Evolutionary conservation across 1,284 basidiomycete genomes (phyloP).

Genomic region (Marasmius tenuissimus): DNA sequence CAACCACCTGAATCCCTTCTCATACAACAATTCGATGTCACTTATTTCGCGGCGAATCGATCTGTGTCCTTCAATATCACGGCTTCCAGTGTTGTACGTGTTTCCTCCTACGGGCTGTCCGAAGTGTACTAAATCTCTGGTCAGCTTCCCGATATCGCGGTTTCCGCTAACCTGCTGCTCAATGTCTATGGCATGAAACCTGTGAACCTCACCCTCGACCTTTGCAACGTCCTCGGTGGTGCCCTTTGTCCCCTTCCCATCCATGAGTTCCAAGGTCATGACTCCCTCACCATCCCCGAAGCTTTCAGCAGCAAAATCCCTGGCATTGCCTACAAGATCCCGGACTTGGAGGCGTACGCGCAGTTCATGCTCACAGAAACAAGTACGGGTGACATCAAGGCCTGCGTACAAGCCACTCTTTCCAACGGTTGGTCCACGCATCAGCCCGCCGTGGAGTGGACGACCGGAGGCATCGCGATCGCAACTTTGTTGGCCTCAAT

Average conservation of each 20-base stretch:
- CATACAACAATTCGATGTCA: conserved; percentile 78
- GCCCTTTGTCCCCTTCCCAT: conserved; percentile 86
- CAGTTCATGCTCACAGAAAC: conserved; percentile 77
- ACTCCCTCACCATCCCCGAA: conserved; percentile 72
- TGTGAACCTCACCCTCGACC: conserved; percentile 75
- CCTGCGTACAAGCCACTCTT: conserved; percentile 90
- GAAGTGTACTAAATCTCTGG: conserved; percentile 25
- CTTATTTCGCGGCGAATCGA: conserved; percentile 70
- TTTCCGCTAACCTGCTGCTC: conserved; percentile 76
- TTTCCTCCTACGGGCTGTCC: background rate
- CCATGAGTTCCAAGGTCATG: conserved; percentile 84
- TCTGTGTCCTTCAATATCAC: conserved; percentile 77
- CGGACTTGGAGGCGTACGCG: conserved; percentile 89
- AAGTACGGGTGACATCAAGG: conserved; percentile 69
- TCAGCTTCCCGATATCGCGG: conserved; percentile 73
- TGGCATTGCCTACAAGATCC: conserved; percentile 81
- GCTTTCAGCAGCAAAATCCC: conserved; percentile 65
- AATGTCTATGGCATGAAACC: conserved; percentile 82
- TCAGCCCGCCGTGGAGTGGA: conserved; percentile 77
- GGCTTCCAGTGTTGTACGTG: conserved; percentile 69
- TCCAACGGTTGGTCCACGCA: conserved; percentile 88
- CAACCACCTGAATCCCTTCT: conserved; percentile 77
- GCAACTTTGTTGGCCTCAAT: conserved; percentile 68
- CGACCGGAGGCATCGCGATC: conserved; percentile 70
- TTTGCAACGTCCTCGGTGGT: conserved; percentile 75